Conservation (phyloP, 441 rosid genomes). For the Manihot esculenta region DNA sequence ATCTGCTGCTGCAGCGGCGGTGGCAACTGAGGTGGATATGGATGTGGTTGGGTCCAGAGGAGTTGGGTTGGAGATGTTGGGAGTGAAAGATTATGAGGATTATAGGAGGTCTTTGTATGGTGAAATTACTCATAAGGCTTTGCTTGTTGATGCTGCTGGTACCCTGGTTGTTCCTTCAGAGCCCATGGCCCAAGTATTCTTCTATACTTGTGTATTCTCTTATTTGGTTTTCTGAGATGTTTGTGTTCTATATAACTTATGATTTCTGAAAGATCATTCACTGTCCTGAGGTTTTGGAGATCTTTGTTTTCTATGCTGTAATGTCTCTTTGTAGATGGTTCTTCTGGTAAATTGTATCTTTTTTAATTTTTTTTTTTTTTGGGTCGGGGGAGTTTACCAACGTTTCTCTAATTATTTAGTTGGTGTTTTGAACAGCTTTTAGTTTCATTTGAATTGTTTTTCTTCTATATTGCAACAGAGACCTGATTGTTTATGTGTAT, state of each 20-base stretch:
- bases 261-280: neutral
- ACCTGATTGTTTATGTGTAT: too few species aligned
- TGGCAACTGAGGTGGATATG: neutral
- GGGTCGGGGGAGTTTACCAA: neutral
- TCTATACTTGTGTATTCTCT: too few species aligned
- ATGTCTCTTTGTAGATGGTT: neutral
- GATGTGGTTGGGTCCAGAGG: conserved; percentile 18
- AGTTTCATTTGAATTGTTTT: too few species aligned
- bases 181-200: conserved; percentile 83
- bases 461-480: too few species aligned
- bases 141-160: conserved; percentile 91
- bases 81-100: conserved; percentile 73
- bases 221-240: neutral
- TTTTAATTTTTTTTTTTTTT: neutral
- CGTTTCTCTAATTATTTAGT: neutral
- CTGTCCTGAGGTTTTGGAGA: neutral
- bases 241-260: neutral
- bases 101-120: conserved; percentile 81
- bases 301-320: too few species aligned
- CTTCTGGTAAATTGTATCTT: neutral
- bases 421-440: neutral
- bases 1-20: conserved; percentile 27
- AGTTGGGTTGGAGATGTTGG: conserved; percentile 40
- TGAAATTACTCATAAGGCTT: conserved; percentile 75
- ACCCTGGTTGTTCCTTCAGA: conserved; percentile 89